A percentile compares a stretch with the other conserved stretches of the same genome.
Conservation (phyloP, 306 rosid species). For the Begonia fuchsioides region DNA sequence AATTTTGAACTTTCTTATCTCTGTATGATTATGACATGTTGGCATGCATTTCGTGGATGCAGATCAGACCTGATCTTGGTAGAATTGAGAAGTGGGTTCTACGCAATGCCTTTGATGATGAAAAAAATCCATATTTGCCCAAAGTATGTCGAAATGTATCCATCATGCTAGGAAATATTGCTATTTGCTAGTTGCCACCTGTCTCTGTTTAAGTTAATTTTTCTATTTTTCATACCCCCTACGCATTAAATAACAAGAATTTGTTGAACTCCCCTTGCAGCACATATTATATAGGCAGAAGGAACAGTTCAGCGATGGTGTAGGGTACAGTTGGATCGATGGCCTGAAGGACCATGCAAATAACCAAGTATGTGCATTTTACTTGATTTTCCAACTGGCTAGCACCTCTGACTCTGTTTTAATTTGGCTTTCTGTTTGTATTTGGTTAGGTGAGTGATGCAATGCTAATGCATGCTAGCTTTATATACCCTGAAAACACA, state of each 20-base stretch:
- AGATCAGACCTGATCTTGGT: conserved; percentile 74
- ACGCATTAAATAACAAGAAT: too few species aligned
- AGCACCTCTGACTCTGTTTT: not conserved
- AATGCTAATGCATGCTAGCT: conserved; percentile 54
- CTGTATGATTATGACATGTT: not conserved
- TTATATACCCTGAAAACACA: conserved; percentile 82
- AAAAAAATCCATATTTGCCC: conserved; percentile 70
- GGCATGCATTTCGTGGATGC: conserved; percentile 17
- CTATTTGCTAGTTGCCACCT: too few species aligned
- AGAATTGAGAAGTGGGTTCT: conserved; percentile 95
- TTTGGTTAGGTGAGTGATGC: conserved; percentile 63
- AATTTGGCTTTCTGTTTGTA: conserved; percentile 6
- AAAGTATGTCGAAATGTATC: conserved; percentile 36
- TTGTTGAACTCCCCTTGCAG: conserved; percentile 14
- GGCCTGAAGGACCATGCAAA: conserved; percentile 82
- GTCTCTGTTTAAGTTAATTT: not conserved
- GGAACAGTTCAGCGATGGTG: conserved; percentile 98
- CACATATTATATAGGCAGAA: conserved; percentile 92
- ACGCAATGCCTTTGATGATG: conserved; percentile 94
- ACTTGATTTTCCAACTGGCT: too few species aligned
- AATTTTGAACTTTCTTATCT: not conserved
- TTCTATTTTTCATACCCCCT: too few species aligned
- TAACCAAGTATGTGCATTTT: conserved; percentile 34
- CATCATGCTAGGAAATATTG: too few species aligned
- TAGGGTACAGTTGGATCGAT: conserved; percentile 98